A percentile compares a stretch with the other conserved stretches of the same genome.
Evolutionary conservation across 306 rosid genomes (phyloP).

Genomic region (Glycyrrhiza uralensis): DNA sequence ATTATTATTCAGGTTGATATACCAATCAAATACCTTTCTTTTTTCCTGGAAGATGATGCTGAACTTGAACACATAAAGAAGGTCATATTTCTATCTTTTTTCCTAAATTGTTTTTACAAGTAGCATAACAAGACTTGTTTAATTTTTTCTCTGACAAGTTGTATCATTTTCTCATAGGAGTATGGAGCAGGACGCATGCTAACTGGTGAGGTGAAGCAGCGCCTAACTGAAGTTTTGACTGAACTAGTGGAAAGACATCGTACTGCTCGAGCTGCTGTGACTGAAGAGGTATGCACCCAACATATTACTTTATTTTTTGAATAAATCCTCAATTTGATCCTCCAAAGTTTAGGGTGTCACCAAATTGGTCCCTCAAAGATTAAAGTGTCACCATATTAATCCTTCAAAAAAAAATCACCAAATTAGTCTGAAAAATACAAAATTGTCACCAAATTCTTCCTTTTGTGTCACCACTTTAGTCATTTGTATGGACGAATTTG

Average conservation of each 20-base stretch:
- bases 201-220: slow-evolving; percentile 92
- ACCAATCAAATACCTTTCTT: slow-evolving; percentile 75
- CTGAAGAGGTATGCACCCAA: slow-evolving; percentile 70
- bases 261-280: slow-evolving; percentile 81
- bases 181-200: slow-evolving; percentile 88
- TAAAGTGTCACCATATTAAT: background rate
- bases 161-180: slow-evolving; percentile 44
- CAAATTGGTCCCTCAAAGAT: background rate
- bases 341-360: background rate
- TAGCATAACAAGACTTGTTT: background rate
- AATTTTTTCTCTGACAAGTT: slow-evolving; percentile 12
- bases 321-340: background rate
- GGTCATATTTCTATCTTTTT: slow-evolving; percentile 38
- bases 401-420: no score
- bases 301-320: background rate
- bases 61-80: slow-evolving; percentile 68
- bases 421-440: background rate
- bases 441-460: background rate
- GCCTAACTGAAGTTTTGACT: slow-evolving; percentile 63
- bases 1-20: slow-evolving; percentile 74
- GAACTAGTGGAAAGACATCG: slow-evolving; percentile 84
- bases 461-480: background rate
- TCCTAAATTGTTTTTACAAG: slow-evolving; percentile 1
- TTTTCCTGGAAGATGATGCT: slow-evolving; percentile 80
- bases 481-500: background rate